Evolutionary conservation across 345 rosid genomes (phyloP).

Genomic region (Pugionium cornutum): DNA sequence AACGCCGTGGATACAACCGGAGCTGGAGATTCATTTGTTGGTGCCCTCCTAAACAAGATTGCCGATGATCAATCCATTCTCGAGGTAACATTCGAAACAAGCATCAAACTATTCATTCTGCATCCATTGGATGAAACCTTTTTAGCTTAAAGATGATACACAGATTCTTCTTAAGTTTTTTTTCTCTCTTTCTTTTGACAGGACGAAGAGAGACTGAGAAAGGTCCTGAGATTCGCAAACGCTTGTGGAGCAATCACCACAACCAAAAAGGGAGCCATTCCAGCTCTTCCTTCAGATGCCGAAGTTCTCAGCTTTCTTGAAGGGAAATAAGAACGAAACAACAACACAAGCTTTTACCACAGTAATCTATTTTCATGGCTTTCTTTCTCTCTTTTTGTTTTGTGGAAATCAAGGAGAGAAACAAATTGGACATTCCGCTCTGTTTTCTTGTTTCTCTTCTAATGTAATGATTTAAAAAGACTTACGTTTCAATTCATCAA

Average conservation of each 20-base stretch:
- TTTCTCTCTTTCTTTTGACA: slow-evolving; percentile 21
- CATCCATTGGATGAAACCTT: slow-evolving; percentile 4
- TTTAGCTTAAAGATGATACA: slow-evolving; percentile 1
- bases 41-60: slow-evolving; percentile 75
- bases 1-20: slow-evolving; percentile 89
- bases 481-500: slow-evolving; percentile 20
- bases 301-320: slow-evolving; percentile 56
- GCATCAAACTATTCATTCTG: not conserved
- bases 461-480: slow-evolving; percentile 31
- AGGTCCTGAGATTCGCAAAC: slow-evolving; percentile 69
- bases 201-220: slow-evolving; percentile 79
- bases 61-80: slow-evolving; percentile 77
- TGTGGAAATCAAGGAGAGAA: slow-evolving; percentile 40
- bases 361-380: slow-evolving; percentile 14
- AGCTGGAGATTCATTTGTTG: slow-evolving; percentile 97
- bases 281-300: slow-evolving; percentile 74
- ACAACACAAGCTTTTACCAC: slow-evolving; percentile 10
- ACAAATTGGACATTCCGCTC: slow-evolving; percentile 30
- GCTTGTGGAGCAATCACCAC: slow-evolving; percentile 99
- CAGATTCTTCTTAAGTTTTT: not conserved
- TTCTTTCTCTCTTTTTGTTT: slow-evolving; percentile 22
- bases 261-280: slow-evolving; percentile 97
- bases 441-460: slow-evolving; percentile 23
- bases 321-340: slow-evolving; percentile 33
- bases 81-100: slow-evolving; percentile 50